These are phyloP conservation scores for Wickerhamiella sorbophila DNA, from an alignment of 805 yeast genomes.

Conservation along the genomic window DNA sequence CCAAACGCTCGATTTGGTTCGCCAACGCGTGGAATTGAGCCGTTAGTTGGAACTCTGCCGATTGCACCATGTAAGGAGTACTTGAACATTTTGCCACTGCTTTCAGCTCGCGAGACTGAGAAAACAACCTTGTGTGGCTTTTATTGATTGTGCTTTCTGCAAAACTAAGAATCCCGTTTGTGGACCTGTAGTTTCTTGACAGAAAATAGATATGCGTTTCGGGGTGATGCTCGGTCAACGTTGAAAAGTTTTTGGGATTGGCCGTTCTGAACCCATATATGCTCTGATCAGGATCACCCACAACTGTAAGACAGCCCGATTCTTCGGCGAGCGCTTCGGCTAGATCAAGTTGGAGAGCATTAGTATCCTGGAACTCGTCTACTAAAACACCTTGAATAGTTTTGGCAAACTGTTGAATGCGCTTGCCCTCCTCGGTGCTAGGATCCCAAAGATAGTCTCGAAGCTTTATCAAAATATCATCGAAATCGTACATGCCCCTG, in stretches of 20 bases:
- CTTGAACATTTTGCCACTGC: constrained; percentile 5
- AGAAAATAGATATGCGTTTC: constrained; percentile 31
- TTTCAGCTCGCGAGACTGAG: constrained; percentile 3
- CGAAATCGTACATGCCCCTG: constrained; percentile 54
- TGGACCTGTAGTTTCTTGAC: constrained; percentile 68
- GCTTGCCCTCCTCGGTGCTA: constrained; percentile 5
- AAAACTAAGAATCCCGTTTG: constrained; percentile 45
- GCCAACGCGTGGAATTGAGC: constrained; percentile 34
- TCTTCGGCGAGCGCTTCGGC: constrained; percentile 36
- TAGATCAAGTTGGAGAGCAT: constrained; percentile 56
- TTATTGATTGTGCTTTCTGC: constrained; percentile 34
- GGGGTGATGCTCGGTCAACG: constrained; percentile 33
- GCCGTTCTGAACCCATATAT: constrained; percentile 85
- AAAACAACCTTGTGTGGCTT: constrained; percentile 1
- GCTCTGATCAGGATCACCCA: constrained; percentile 95
- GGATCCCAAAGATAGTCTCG: constrained; percentile 34
- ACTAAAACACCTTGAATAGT: constrained; percentile 58
- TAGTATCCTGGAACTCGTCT: constrained; percentile 94
- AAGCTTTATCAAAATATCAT: constrained; percentile 56
- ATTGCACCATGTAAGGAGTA: neutral
- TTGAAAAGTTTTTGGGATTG: constrained; percentile 46
- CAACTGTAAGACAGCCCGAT: constrained; percentile 48
- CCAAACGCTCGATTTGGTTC: constrained; percentile 37
- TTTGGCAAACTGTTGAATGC: constrained; percentile 27
- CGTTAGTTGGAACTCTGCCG: constrained; percentile 1